Percentiles rank a stretch among this genome's conserved stretches.
These are phyloP conservation scores for Phalaenopsis aphrodite DNA, from an alignment of 106 monocot genomes.

Conservation along the genomic window DNA sequence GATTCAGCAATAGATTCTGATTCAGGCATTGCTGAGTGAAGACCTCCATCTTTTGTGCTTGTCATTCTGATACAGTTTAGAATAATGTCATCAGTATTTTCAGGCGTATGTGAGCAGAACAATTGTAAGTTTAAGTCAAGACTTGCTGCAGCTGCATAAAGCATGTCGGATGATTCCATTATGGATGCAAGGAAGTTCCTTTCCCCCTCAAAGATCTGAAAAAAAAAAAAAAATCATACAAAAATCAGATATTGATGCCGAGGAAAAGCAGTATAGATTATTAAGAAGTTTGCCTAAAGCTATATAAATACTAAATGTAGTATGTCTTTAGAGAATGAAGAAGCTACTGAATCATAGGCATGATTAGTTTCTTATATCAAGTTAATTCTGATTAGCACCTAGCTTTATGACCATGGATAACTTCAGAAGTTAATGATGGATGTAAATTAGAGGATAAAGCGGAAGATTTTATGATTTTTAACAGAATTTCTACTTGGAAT, in stretches of 20 bases:
- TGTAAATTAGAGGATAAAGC: background rate
- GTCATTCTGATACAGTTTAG: constrained; percentile 57
- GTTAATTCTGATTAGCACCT: background rate
- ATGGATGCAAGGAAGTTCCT: constrained; percentile 44
- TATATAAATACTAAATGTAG: background rate
- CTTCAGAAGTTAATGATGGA: background rate
- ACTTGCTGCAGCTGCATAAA: constrained; percentile 84
- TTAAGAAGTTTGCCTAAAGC: background rate
- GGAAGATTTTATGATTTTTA: too few species aligned
- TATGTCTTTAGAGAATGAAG: background rate
- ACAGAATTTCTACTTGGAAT: too few species aligned
- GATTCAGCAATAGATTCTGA: constrained; percentile 80
- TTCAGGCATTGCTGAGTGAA: constrained; percentile 68
- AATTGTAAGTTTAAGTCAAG: constrained; percentile 81
- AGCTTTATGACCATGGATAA: background rate
- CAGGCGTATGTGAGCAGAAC: constrained; percentile 69
- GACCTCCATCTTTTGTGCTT: constrained; percentile 22
- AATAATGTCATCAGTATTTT: constrained; percentile 84
- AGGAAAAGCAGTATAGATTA: background rate
- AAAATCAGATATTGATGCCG: background rate
- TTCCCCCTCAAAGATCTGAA: constrained; percentile 90
- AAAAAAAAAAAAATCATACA: background rate
- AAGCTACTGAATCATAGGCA: background rate
- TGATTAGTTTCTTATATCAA: background rate
- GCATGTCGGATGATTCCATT: constrained; percentile 85